phyloP scores from a whole-genome alignment of 352 stramenopile genomes.

The Phytophthora constricta region DNA sequence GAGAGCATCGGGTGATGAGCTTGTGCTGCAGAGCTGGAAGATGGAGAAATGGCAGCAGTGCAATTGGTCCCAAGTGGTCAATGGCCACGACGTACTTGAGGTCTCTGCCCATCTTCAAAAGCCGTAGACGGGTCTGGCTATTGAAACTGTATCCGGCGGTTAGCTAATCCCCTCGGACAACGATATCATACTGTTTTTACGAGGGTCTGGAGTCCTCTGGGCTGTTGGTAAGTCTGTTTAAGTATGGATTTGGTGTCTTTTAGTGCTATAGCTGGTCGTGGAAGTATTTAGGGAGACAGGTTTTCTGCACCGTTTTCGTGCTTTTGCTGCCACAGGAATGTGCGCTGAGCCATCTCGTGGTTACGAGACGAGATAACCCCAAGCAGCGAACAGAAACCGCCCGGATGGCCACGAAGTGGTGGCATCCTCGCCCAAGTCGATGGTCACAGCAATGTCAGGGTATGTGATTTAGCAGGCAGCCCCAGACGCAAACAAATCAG shows the following conservation, averaged over 20 bases:
- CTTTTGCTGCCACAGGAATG: conserved; percentile 32
- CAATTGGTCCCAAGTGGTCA: neutral
- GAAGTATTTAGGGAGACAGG: too few relatives aligned
- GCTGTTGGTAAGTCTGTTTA: too few relatives aligned
- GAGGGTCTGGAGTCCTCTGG: too few relatives aligned
- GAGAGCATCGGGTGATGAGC: conserved; percentile 14
- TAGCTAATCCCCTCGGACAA: neutral
- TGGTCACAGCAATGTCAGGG: neutral
- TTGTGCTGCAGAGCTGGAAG: conserved; percentile 15
- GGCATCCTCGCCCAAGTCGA: neutral
- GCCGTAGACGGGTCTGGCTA: neutral
- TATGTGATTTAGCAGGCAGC: neutral
- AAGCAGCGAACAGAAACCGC: conserved; percentile 26
- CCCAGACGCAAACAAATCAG: neutral
- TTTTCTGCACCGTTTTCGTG: too few relatives aligned
- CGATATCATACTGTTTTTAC: neutral
- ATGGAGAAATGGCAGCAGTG: conserved; percentile 27
- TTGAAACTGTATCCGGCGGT: neutral
- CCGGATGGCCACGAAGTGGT: too few relatives aligned
- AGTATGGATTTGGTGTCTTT: too few relatives aligned
- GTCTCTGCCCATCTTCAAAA: conserved; percentile 2
- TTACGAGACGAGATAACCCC: conserved; percentile 14
- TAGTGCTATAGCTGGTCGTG: too few relatives aligned
- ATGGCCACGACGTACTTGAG: neutral
- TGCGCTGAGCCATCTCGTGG: conserved; percentile 36